These are phyloP conservation scores for Byssoonygena ceratinophila DNA, from an alignment of 2,329 filamentous ascomycete genomes.

Conservation along the genomic window DNA sequence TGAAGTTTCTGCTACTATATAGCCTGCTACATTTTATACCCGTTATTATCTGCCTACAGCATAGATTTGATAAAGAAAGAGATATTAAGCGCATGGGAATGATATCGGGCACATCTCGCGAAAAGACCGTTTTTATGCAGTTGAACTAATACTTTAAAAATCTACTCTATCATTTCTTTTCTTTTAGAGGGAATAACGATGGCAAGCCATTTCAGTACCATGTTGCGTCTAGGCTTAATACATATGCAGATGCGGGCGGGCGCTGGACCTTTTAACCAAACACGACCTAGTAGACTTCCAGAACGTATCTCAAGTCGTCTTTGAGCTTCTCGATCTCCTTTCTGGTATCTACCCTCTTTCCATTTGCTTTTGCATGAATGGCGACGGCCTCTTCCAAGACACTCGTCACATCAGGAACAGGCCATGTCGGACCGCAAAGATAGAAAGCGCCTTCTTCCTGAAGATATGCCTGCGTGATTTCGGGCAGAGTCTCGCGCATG, in stretches of 20 bases:
- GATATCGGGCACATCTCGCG: too few relatives aligned
- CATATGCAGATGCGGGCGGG: not conserved
- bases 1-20: not conserved
- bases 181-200: too few relatives aligned
- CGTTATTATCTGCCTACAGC: too few relatives aligned
- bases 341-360: slow-evolving; percentile 69
- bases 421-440: slow-evolving; percentile 95
- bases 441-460: slow-evolving; percentile 87
- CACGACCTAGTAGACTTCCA: slow-evolving; percentile 74
- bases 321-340: slow-evolving; percentile 97
- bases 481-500: slow-evolving; percentile 76
- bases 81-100: too few relatives aligned
- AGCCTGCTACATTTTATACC: not conserved
- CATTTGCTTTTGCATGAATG: slow-evolving; percentile 54
- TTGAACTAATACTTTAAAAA: not conserved
- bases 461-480: slow-evolving; percentile 80
- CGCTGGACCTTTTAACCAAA: not conserved
- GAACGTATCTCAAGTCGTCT: slow-evolving; percentile 85
- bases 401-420: slow-evolving; percentile 88
- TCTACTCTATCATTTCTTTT: not conserved
- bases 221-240: not conserved
- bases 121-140: not conserved
- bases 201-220: too few relatives aligned
- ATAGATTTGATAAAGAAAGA: not conserved
- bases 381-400: slow-evolving; percentile 89